These are phyloP conservation scores for Mycena venus DNA, from an alignment of 768 basidiomycete genomes.

Conservation along the genomic window DNA sequence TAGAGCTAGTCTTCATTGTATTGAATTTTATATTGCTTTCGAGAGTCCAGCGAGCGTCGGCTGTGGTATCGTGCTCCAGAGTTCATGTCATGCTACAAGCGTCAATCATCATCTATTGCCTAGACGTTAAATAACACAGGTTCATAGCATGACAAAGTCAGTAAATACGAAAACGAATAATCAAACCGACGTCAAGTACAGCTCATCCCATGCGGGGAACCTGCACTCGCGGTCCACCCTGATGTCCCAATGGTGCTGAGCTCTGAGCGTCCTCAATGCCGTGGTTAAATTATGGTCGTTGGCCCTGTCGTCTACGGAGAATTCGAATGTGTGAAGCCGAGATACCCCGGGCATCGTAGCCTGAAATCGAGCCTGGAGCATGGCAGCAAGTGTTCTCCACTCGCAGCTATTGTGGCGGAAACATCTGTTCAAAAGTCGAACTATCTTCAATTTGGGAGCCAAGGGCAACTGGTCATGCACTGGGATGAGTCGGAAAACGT, in stretches of 20 bases:
- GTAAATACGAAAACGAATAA: too few species aligned
- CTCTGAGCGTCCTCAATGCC: not conserved
- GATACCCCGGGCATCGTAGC: not conserved
- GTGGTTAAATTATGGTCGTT: not conserved
- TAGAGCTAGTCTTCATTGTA: too few species aligned
- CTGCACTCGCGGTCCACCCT: not conserved
- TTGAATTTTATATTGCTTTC: too few species aligned
- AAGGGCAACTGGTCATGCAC: not conserved
- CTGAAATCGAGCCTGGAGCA: conserved; percentile 11
- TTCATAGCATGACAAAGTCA: too few species aligned
- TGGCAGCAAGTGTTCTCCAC: not conserved
- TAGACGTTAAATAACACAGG: too few species aligned
- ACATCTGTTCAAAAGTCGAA: conserved; percentile 24
- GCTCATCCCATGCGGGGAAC: not conserved
- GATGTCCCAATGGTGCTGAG: not conserved
- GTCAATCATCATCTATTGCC: too few species aligned
- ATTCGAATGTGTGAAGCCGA: conserved; percentile 2
- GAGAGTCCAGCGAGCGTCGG: too few species aligned
- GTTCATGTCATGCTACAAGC: too few species aligned
- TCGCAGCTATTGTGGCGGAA: conserved; percentile 3
- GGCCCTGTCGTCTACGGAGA: not conserved
- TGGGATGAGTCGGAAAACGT: not conserved
- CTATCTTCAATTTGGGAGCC: conserved; percentile 23
- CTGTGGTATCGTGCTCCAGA: too few species aligned
- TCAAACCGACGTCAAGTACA: too few species aligned